Base-by-base conservation (phyloP, 768 basidiomycete genomes). In the Infundibulicybe gibba region DNA sequence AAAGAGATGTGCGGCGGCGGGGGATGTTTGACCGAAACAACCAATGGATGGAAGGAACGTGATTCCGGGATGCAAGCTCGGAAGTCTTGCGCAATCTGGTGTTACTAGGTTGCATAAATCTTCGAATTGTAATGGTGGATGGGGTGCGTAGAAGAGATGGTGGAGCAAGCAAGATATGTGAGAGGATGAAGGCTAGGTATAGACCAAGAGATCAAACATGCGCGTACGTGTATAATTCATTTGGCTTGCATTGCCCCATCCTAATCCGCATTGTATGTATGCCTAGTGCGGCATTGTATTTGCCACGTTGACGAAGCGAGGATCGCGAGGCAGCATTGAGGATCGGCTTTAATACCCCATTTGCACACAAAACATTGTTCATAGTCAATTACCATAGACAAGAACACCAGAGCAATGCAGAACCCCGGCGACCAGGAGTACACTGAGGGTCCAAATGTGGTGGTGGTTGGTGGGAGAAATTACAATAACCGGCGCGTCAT, bases 1-100 rank as follows among this genome's bases (percentile, higher is more conserved):
- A 66, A 43, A 73, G 77, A 15, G 81, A 83, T 49, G 75, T 74
- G 52, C 83, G 73, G 55, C 77, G 71, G 37, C 83, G 77, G 54
- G 85, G 83, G 41, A 88, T 79, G 61, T 86, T 87, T 53, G 77
- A 83, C 54, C 84, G 76, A 62, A 87, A 87, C 46, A 88, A 71
- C 86, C 86, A 88, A 51, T 87, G 85, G 42, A 86, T 63, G 48
- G 81, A 72, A 48, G 60, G 59, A 16, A 59, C 43, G 58, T 59
- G 51, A 45, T 51, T 53, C 45, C 54, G 54, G 40, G 58, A 40
- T 41, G 61, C 16, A 41, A 56, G 45, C 49, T 59, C 47, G 31
- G 49, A 54, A 17, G 49, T 17, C 51, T 57, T 63, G 54, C 65
- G 62, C 47, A 65, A 52, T 40, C 57, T 62, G 30, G 61, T 49